Base-by-base conservation (phyloP, 2,329 filamentous ascomycete genomes). In the Hortaea sp. region DNA sequence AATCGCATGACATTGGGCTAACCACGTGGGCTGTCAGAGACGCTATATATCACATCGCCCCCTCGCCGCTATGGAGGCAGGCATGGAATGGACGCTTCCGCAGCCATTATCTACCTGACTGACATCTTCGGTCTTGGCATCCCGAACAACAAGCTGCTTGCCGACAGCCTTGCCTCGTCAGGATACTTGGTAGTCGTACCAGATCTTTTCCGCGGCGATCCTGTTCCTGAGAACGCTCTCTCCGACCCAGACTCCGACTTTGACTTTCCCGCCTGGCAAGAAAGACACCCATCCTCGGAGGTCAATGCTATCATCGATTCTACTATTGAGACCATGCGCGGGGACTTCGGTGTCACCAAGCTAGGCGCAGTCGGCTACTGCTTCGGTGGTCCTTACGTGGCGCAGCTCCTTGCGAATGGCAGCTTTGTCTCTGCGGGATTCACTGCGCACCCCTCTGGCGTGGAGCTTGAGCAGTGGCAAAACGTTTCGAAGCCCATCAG, bases 311-410 rank as follows among this genome's bases (percentile, higher is more conserved):
- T 35, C 32, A 35, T 35, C 32, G 32, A 35, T 35, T 35, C 32
- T 35, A 35, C 32, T 4, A 35, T 35, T 35, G 32, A 35, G 32
- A 70, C 69, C 42, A 74, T 84, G 58, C 74, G 75, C 49, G 69
- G 72, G 44, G 70, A 78, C 43, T 67, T 63, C 34, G 59, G 59
- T 5, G 57, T 76, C 40, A 78, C 75, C 61, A 77, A 74, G 52
- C 66, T 88, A 32, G 84, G 77, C 1, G 76, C 72, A 10, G 76
- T 81, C 0, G 84, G 84, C 0, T 88, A 88, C 66, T 88, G 85
- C 66, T 85, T 88, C 54, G 84, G 85, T 34, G 84, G 75, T 46
- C 85, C 85, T 77, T 88, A 85, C 63, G 78, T 86, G 31, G 71
- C 75, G 43, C 79, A 84, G 30, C 80, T 81, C 67, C 73, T 76